Percentiles rank a stretch among this genome's conserved stretches.
phyloP scores from a whole-genome alignment of 345 rosid species.

The Tarenaya hassleriana region DNA sequence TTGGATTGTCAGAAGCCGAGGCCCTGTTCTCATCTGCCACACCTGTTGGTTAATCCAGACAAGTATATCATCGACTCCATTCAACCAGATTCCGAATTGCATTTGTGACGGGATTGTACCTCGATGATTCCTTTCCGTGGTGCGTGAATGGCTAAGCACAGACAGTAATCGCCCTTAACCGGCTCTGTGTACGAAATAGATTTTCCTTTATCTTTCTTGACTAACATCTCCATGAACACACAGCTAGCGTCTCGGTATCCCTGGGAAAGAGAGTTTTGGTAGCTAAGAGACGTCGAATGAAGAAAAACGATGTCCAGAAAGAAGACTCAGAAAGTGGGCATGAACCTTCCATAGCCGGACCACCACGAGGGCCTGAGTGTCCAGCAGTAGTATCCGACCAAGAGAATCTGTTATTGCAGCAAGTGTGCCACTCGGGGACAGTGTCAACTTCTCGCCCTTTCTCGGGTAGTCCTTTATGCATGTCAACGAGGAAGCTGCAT shows the following conservation, averaged over 20 bases:
- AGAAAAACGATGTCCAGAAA: background rate
- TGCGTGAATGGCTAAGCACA: conserved; percentile 93
- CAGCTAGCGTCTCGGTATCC: conserved; percentile 97
- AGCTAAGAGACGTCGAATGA: background rate
- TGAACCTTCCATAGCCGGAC: conserved; percentile 94
- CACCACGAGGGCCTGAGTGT: conserved; percentile 92
- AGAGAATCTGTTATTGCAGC: conserved; percentile 98
- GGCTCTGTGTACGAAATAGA: conserved; percentile 46
- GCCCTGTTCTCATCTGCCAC: conserved; percentile 99
- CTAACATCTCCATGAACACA: conserved; percentile 89
- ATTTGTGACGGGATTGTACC: conserved; percentile 32
- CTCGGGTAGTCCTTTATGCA: conserved; percentile 93
- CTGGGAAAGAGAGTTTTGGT: conserved; percentile 30
- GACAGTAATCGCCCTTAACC: conserved; percentile 75
- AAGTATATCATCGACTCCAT: background rate
- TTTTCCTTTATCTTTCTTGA: conserved; percentile 42
- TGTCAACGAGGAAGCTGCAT: conserved; percentile 87
- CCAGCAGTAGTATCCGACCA: conserved; percentile 90
- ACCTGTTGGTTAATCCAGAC: conserved; percentile 40
- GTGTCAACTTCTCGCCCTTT: conserved; percentile 80
- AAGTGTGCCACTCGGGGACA: conserved; percentile 94
- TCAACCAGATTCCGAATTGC: background rate
- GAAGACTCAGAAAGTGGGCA: conserved; percentile 2
- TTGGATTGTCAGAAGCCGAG: conserved; percentile 61
- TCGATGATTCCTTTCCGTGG: conserved; percentile 93